These are phyloP conservation scores for Fraxinus latifolia DNA, from an alignment of 305 asterid species.

Conservation along the genomic window DNA sequence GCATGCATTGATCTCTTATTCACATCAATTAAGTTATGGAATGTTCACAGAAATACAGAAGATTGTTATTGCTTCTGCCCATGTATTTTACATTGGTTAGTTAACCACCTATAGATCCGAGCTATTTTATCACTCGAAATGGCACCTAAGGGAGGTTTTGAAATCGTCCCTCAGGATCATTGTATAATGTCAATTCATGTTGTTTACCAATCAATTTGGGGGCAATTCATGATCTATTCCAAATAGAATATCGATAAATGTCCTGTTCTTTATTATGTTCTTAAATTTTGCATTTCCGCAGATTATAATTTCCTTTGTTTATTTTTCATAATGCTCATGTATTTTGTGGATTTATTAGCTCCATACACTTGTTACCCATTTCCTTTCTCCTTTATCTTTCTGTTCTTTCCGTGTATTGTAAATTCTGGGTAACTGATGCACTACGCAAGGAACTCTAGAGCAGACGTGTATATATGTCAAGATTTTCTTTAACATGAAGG, in stretches of 20 bases:
- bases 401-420: slow-evolving; percentile 13
- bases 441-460: slow-evolving; percentile 16
- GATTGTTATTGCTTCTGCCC: not conserved
- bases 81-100: not conserved
- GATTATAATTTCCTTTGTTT: not conserved
- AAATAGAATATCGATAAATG: not conserved
- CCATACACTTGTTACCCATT: not conserved
- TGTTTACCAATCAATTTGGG: not conserved
- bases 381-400: slow-evolving; percentile 8
- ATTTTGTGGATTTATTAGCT: slow-evolving; percentile 17
- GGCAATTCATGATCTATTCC: not conserved
- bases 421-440: slow-evolving; percentile 1
- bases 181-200: not conserved
- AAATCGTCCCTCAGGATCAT: not conserved
- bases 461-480: slow-evolving; percentile 10
- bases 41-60: slow-evolving; percentile 4
- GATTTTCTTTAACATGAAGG: slow-evolving; percentile 7
- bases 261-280: not conserved
- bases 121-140: not conserved
- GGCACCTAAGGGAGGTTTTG: not conserved
- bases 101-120: not conserved
- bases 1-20: not conserved
- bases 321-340: not conserved
- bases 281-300: not conserved
- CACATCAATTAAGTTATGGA: not conserved